Base-by-base conservation (phyloP, 2,329 filamentous ascomycete species). In the Corinectria fuckeliana region DNA sequence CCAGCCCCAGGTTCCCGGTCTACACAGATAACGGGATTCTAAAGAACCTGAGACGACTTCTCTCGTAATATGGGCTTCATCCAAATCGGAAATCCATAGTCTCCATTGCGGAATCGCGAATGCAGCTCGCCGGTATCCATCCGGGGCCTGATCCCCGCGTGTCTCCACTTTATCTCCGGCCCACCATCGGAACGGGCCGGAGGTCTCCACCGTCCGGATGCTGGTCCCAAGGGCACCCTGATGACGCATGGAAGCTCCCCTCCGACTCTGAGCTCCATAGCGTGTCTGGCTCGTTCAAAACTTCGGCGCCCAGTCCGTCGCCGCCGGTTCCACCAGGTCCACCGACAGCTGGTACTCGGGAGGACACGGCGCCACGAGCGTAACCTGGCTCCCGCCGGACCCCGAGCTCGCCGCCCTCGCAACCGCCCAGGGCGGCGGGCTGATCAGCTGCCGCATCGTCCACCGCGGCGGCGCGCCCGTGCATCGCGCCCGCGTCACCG, bases 401-500 rank as follows among this genome's bases (percentile, higher is more conserved):
- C 50, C 52, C 9, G 50, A 49, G 16, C 25, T 21, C 5, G 45
- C 14, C 9, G 8, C 41, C 6, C 32, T 16, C 9, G 50, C 30
- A 2, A 47, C 25, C 13, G 30, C 32, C 47, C 51, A 55, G 6
- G 54, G 34, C 13, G 54, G 53, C 23, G 61, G 54, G 16, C 34
- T 49, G 11, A 45, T 20, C 30, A 56, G 7, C 6, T 20, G 32
- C 39, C 62, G 50, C 62, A 63, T 63, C 10, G 62, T 65, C 62
- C 62, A 63, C 11, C 42, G 39, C 21, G 62, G 62, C 20, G 62
- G 60, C 21, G 62, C 60, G 14, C 62, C 60, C 4, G 57, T 55
- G 44, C 57, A 65, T 18, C 42, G 39, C n/a, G 50, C 30, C 23
- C 59, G 49, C 16, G 57, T 45, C 6, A 32, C 18, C 9, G 57